phyloP scores from a whole-genome alignment of 441 rosid genomes.

The Pelargonium exstipulatum region DNA sequence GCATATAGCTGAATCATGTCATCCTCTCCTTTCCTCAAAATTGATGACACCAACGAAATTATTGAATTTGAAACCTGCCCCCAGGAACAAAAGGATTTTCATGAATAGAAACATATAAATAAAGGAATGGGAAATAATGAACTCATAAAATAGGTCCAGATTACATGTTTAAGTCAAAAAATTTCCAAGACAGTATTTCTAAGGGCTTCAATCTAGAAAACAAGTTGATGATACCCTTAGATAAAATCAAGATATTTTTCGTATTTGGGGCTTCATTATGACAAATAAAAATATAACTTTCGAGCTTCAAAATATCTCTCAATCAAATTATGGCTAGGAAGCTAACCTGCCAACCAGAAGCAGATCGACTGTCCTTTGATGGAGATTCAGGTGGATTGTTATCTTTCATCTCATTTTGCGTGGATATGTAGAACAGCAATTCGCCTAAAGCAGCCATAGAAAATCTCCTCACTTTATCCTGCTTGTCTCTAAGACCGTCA shows the following conservation, averaged over 20 bases:
- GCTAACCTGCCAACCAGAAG: constrained; percentile 88
- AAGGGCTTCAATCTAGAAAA: background rate
- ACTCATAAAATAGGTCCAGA: constrained; percentile 2
- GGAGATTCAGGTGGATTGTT: constrained; percentile 68
- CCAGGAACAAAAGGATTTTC: constrained; percentile 20
- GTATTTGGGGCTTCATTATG: background rate
- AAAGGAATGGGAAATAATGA: constrained; percentile 5
- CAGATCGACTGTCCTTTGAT: constrained; percentile 59
- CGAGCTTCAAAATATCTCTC: background rate
- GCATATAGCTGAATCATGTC: constrained; percentile 93
- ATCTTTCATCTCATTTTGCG: constrained; percentile 69
- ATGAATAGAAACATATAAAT: constrained; percentile 13
- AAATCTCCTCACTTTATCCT: constrained; percentile 89
- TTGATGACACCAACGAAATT: constrained; percentile 82
- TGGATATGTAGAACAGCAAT: constrained; percentile 85
- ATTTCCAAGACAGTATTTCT: background rate
- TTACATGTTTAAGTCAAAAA: constrained; percentile 4
- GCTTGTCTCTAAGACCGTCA: constrained; percentile 88
- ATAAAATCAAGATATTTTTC: background rate
- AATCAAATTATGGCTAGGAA: constrained; percentile 6
- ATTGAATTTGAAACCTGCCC: constrained; percentile 82
- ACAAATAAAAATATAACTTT: background rate
- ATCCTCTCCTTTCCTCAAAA: constrained; percentile 92
- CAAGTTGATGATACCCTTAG: background rate
- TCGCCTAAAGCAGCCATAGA: constrained; percentile 98